Conservation (phyloP, 495 filamentous ascomycete species). For the Daldinia caldariorum region DNA sequence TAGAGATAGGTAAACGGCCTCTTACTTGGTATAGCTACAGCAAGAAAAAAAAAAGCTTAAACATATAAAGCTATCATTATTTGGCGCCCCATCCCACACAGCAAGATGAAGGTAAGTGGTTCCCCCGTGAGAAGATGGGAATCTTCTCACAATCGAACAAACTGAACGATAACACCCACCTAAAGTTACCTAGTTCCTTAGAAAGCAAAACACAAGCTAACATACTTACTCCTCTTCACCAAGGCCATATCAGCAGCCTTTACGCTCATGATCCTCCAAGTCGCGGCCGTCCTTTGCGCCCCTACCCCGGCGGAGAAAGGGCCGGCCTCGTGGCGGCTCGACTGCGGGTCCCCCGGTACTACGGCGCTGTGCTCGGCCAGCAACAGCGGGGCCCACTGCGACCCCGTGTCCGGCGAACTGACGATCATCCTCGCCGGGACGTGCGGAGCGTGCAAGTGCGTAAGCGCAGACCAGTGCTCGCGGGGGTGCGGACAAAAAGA, state of each 20-base stretch:
- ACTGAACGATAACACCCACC: not conserved
- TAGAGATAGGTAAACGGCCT: not conserved
- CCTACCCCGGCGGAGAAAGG: conserved; percentile 2
- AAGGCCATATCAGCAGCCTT: not conserved
- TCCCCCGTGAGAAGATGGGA: not conserved
- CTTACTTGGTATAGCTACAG: not conserved
- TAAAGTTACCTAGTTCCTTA: not conserved
- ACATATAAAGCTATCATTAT: not conserved
- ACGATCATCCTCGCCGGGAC: conserved; percentile 44
- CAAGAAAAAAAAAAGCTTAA: not conserved
- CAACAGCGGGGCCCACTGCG: conserved; percentile 45
- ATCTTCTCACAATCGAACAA: not conserved
- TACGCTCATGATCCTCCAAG: conserved; percentile 4
- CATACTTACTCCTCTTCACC: not conserved
- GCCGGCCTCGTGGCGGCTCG: conserved; percentile 39
- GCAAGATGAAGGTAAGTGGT: conserved; percentile 30
- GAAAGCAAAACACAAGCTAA: conserved; percentile 2
- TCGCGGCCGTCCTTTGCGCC: not conserved
- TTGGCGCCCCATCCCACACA: not conserved
- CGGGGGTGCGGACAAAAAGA: conserved; percentile 31
- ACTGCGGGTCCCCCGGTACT: conserved; percentile 42
- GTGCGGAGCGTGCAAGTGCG: conserved; percentile 34
- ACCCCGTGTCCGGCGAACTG: conserved; percentile 40
- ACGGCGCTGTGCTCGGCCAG: conserved; percentile 39
- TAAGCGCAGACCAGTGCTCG: conserved; percentile 33